Percentiles rank a stretch among this genome's conserved stretches.
phyloP scores from a whole-genome alignment of 164 flowering plant genomes.

The Liriodendron chinense region DNA sequence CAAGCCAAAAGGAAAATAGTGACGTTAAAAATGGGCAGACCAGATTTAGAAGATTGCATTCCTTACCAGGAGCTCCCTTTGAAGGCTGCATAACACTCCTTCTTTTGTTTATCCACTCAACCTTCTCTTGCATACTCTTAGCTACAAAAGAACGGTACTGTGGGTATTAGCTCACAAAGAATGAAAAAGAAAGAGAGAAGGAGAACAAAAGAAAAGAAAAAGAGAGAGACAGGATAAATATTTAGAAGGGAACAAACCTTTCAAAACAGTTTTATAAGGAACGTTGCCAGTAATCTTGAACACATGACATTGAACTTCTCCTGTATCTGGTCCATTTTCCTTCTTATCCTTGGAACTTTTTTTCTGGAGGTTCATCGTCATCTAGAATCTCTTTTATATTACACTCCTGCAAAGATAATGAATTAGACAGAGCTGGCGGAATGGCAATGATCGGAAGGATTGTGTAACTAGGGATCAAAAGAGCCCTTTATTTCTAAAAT shows the following conservation, averaged over 20 bases:
- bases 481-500: too few species aligned
- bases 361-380: slow-evolving; percentile 79
- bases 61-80: slow-evolving; percentile 55
- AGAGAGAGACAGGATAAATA: background rate
- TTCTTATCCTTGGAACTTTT: slow-evolving; percentile 94
- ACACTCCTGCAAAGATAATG: slow-evolving; percentile 62
- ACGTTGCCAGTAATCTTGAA: slow-evolving; percentile 87
- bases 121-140: slow-evolving; percentile 74
- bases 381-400: slow-evolving; percentile 69
- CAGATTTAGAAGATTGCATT: slow-evolving; percentile 31
- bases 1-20: too few species aligned
- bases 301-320: slow-evolving; percentile 54
- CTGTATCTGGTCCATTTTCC: slow-evolving; percentile 80
- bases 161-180: slow-evolving; percentile 33
- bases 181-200: background rate
- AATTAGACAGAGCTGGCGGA: too few species aligned
- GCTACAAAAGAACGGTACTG: slow-evolving; percentile 87
- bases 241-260: slow-evolving; percentile 42
- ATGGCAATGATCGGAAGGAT: too few species aligned
- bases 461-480: too few species aligned
- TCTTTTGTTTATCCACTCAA: slow-evolving; percentile 84
- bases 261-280: slow-evolving; percentile 87
- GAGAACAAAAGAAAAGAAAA: background rate
- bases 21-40: slow-evolving; percentile 47
- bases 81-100: slow-evolving; percentile 55